phyloP scores from a whole-genome alignment of 768 basidiomycete genomes.

The Pleurotus salmoneostramineus region DNA sequence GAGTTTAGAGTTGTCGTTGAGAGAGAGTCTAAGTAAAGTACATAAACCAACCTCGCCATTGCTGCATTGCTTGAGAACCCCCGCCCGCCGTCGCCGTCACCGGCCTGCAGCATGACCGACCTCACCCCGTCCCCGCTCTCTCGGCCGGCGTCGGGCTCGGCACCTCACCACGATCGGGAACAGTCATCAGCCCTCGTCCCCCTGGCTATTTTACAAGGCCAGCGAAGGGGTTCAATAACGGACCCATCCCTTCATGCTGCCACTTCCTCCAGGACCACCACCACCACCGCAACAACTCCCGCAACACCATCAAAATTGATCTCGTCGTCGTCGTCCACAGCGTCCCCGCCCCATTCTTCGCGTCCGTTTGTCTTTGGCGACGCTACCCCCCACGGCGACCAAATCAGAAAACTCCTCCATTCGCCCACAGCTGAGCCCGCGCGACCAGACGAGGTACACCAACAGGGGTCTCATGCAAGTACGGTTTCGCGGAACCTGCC shows the following conservation, averaged over 20 bases:
- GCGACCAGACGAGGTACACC: conserved; percentile 21
- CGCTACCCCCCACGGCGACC: conserved; percentile 41
- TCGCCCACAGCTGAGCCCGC: conserved; percentile 48
- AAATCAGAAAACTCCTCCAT: conserved; percentile 57
- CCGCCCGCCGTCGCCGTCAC: background rate
- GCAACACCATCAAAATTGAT: background rate
- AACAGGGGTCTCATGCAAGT: conserved; percentile 20
- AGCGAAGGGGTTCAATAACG: conserved; percentile 80
- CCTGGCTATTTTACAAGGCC: conserved; percentile 75
- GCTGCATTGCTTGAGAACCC: too few species aligned
- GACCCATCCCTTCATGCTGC: conserved; percentile 77
- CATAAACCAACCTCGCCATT: too few species aligned
- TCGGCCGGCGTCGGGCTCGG: conserved; percentile 6
- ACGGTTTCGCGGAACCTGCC: conserved; percentile 5
- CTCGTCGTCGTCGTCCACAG: conserved; percentile 25
- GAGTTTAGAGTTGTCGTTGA: conserved; percentile 9
- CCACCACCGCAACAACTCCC: conserved; percentile 15
- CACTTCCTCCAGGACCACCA: conserved; percentile 19
- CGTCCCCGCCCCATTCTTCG: conserved; percentile 52
- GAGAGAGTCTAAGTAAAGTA: too few species aligned
- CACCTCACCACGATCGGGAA: conserved; percentile 19
- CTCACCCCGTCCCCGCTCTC: background rate
- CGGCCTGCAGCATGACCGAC: background rate
- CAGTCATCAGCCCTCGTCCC: conserved; percentile 55
- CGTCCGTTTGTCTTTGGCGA: conserved; percentile 68